Conservation (phyloP, 345 rosid genomes). For the Microthlaspi erraticum region DNA sequence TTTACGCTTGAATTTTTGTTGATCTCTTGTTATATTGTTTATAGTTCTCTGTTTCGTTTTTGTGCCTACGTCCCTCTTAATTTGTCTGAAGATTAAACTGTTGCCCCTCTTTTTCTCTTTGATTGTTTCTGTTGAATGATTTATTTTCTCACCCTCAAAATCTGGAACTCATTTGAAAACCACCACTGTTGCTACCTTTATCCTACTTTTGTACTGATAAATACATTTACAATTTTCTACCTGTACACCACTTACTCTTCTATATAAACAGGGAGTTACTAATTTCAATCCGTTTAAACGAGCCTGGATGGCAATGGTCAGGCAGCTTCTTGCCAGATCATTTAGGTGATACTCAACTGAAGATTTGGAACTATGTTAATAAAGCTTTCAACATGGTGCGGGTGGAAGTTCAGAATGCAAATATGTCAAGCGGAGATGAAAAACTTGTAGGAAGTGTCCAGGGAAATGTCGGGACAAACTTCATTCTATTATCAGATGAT, state of each 20-base stretch:
- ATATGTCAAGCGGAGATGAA: conserved; percentile 74
- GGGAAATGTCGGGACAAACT: conserved; percentile 82
- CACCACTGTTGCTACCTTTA: conserved; percentile 18
- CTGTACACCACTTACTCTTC: conserved; percentile 25
- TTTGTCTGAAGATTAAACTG: conserved; percentile 7
- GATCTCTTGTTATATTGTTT: conserved; percentile 10
- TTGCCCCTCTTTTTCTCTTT: conserved; percentile 7
- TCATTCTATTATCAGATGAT: conserved; percentile 90
- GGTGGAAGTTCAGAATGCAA: conserved; percentile 92
- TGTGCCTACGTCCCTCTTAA: conserved; percentile 3
- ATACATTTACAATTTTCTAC: conserved; percentile 14
- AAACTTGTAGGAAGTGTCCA: conserved; percentile 71
- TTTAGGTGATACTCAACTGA: conserved; percentile 92
- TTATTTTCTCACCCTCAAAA: conserved; percentile 5
- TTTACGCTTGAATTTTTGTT: conserved; percentile 20
- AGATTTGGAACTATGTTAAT: conserved; percentile 78
- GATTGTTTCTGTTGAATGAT: neutral
- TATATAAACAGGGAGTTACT: conserved; percentile 69
- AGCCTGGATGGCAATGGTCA: conserved; percentile 99
- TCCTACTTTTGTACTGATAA: conserved; percentile 21
- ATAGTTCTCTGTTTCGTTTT: conserved; percentile 15
- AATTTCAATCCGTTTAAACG: conserved; percentile 79
- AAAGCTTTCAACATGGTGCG: conserved; percentile 78
- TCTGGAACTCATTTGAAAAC: conserved; percentile 8
- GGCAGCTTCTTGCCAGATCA: conserved; percentile 96